Percentiles rank a stretch among this genome's conserved stretches.
phyloP scores from a whole-genome alignment of 352 stramenopile species.

The Peronospora farinosa region DNA sequence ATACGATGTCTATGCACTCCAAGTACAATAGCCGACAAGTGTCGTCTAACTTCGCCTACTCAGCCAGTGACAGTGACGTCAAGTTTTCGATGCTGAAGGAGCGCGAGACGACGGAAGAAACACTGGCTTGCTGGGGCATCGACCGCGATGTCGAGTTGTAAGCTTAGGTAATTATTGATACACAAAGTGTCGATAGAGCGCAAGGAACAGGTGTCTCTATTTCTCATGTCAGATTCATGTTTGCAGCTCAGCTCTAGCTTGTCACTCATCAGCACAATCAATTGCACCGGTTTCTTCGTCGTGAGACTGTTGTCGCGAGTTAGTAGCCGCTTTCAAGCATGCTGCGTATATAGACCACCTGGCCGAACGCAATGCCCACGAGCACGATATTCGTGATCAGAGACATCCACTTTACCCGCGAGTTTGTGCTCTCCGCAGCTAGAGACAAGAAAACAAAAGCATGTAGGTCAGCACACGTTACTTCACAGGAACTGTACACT shows the following conservation, averaged over 20 bases:
- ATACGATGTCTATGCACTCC: slow-evolving; percentile 85
- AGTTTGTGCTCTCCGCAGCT: slow-evolving; percentile 74
- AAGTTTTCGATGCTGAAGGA: slow-evolving; percentile 61
- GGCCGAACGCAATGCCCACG: slow-evolving; percentile 64
- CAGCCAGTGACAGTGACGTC: slow-evolving; percentile 11
- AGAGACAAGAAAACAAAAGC: slow-evolving; percentile 8
- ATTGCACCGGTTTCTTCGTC: not conserved
- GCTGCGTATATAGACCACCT: slow-evolving; percentile 79
- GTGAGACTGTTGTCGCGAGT: slow-evolving; percentile 1
- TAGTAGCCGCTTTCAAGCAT: slow-evolving; percentile 78
- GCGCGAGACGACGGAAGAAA: slow-evolving; percentile 59
- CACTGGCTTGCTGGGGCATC: slow-evolving; percentile 64
- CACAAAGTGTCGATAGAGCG: not conserved
- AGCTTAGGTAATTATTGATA: not conserved
- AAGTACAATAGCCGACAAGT: slow-evolving; percentile 86
- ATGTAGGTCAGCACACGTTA: slow-evolving; percentile 3
- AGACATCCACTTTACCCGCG: slow-evolving; percentile 79
- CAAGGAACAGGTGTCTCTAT: slow-evolving; percentile 16
- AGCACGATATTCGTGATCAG: slow-evolving; percentile 76
- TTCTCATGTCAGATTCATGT: slow-evolving; percentile 14
- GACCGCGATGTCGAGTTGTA: slow-evolving; percentile 39
- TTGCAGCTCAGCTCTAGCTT: slow-evolving; percentile 2
- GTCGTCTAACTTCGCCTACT: slow-evolving; percentile 65
- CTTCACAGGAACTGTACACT: not conserved
- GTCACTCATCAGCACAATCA: slow-evolving; percentile 1